A percentile compares a stretch with the other conserved stretches of the same genome.
Evolutionary conservation across 768 basidiomycete genomes (phyloP).

Genomic region (Strobilomyces confusus): DNA sequence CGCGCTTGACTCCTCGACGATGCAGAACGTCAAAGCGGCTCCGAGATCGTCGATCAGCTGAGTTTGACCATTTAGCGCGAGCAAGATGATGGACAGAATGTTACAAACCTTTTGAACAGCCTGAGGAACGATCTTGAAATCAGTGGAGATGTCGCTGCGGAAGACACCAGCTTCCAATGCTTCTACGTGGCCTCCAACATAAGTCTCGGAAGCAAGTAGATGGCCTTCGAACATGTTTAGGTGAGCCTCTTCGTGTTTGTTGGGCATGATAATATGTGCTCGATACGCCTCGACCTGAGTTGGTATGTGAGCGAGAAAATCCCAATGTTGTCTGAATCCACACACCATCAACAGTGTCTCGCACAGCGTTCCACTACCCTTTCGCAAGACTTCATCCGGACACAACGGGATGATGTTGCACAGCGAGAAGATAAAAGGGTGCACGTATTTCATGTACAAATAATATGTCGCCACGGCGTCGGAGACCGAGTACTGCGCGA

Average conservation of each 20-base stretch:
- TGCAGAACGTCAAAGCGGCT: conserved; percentile 83
- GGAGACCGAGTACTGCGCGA: conserved; percentile 98
- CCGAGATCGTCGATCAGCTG: conserved; percentile 95
- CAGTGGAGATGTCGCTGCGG: conserved; percentile 88
- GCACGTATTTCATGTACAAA: conserved; percentile 99
- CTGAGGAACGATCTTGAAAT: conserved; percentile 90
- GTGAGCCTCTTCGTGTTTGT: conserved; percentile 90
- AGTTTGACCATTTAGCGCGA: background rate
- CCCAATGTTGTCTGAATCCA: background rate
- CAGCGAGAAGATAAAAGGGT: conserved; percentile 98
- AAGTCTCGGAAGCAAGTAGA: conserved; percentile 94
- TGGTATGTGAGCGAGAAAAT: conserved; percentile 3
- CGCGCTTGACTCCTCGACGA: conserved; percentile 78
- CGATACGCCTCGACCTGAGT: conserved; percentile 91
- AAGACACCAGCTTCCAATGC: conserved; percentile 98
- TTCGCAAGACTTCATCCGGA: conserved; percentile 93
- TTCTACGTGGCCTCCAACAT: conserved; percentile 98
- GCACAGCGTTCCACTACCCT: conserved; percentile 95
- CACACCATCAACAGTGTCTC: conserved; percentile 96
- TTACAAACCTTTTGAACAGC: conserved; percentile 76
- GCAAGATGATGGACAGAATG: background rate
- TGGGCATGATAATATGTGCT: conserved; percentile 94
- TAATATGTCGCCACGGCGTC: conserved; percentile 99
- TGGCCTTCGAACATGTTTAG: conserved; percentile 95
- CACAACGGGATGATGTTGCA: conserved; percentile 98